Evolutionary conservation across 2,329 filamentous ascomycete genomes (phyloP).

Genomic region (Sordariomycetes sp.): DNA sequence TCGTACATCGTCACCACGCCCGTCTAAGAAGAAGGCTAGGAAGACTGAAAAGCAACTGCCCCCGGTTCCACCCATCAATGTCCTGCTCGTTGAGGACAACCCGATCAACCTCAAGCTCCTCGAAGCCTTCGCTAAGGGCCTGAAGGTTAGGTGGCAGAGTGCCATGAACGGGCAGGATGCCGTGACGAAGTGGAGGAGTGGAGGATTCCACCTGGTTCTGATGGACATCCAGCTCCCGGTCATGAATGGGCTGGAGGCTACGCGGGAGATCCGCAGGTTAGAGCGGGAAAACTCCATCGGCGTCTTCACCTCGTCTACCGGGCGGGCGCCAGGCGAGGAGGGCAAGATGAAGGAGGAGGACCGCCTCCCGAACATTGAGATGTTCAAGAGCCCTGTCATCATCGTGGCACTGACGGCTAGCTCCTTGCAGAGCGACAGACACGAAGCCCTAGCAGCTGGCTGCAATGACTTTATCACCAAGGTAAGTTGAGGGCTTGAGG

Average conservation of each 20-base stretch:
- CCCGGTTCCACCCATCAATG: conserved; percentile 85
- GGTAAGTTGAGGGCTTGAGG: conserved; percentile 33
- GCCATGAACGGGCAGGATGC: conserved; percentile 92
- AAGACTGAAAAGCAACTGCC: conserved; percentile 26
- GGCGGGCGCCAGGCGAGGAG: conserved; percentile 35
- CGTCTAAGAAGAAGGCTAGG: conserved; percentile 27
- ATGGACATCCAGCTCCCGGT: conserved; percentile 98
- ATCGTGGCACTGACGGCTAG: conserved; percentile 94
- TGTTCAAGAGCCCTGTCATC: conserved; percentile 95
- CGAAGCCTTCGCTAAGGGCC: conserved; percentile 87
- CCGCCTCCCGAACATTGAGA: conserved; percentile 48
- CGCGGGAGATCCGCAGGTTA: conserved; percentile 80
- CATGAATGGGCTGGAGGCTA: conserved; percentile 92
- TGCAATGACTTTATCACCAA: conserved; percentile 98
- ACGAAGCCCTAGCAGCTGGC: conserved; percentile 86
- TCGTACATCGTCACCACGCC: conserved; percentile 6
- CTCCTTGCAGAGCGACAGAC: conserved; percentile 85
- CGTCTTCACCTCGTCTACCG: conserved; percentile 63
- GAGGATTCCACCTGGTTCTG: conserved; percentile 88
- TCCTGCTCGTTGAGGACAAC: conserved; percentile 96
- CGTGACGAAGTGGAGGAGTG: conserved; percentile 81
- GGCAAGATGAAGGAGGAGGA: conserved; percentile 35
- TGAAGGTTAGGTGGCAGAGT: conserved; percentile 95
- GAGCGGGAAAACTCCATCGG: conserved; percentile 88
- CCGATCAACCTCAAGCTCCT: conserved; percentile 91